Evolutionary conservation across 306 rosid species (phyloP).

Genomic region (Begonia masoniana): DNA sequence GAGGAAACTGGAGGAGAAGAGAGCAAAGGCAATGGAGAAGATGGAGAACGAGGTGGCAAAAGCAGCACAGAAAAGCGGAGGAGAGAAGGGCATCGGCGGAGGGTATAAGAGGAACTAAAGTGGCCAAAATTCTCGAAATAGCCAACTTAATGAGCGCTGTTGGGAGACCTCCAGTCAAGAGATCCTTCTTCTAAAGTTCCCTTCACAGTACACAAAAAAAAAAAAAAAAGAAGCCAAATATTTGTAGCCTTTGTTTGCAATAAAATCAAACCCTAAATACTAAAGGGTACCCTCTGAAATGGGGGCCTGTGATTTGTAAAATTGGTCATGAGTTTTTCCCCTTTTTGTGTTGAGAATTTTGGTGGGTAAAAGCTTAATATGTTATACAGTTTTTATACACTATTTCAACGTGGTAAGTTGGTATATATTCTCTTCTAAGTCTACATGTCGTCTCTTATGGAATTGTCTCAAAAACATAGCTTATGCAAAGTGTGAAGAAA

Average conservation of each 20-base stretch:
- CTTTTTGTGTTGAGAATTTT: neutral
- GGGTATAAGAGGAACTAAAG: constrained; percentile 86
- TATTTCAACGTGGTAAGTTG: too few species aligned
- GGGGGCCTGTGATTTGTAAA: neutral
- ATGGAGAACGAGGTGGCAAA: constrained; percentile 78
- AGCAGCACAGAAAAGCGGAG: constrained; percentile 74
- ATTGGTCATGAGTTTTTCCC: neutral
- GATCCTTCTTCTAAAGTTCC: constrained; percentile 51
- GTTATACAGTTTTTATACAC: too few species aligned
- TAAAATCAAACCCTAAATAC: neutral
- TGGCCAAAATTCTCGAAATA: constrained; percentile 61
- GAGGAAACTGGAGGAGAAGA: constrained; percentile 92
- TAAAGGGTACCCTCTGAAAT: neutral
- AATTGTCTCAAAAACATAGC: too few species aligned
- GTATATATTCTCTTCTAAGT: too few species aligned
- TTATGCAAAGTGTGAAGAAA: too few species aligned
- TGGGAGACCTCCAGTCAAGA: constrained; percentile 79
- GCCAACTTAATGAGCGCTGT: constrained; percentile 81
- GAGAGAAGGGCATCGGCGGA: constrained; percentile 88
- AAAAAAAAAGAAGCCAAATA: neutral
- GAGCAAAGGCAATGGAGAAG: constrained; percentile 80
- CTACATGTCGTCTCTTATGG: too few species aligned
- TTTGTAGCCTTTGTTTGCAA: neutral
- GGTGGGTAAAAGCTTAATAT: neutral
- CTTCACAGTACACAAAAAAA: neutral